Evolutionary conservation across 2,329 filamentous ascomycete species (phyloP), one percentile per base, ranked within the genome.

Genomic region (Xylaria sp.): DNA sequence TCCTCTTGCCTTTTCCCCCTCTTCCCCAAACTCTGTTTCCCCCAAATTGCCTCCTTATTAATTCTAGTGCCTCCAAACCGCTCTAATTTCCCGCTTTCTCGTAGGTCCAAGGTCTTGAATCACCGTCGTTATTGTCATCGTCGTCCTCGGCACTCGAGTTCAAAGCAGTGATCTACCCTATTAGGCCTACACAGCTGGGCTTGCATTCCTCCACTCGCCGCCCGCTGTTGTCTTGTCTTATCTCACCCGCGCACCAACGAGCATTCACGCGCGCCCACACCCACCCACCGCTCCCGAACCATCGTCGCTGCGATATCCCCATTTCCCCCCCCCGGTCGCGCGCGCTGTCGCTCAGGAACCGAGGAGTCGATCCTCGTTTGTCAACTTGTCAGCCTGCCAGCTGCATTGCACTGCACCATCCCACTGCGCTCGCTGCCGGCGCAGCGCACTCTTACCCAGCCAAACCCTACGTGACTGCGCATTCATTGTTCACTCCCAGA

Each of bases 321-420:
- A 72, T 68, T 67, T 71, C 72, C 70, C 63, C 70, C 63, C 64
- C 63, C 69, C 57, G 66, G 70, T 65, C 49, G 60, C 70, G 70
- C 67, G 67, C 57, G 43, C 65, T 69, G 70, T 70, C 68, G 64
- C 67, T 67, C 70, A 67, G 61, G 70, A 69, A 72, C 64, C 66
- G 51, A 52, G 49, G 45, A 64, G 66, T 51, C 64, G 66, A 68
- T 68, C 66, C 53, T 67, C 47, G 55, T 58, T 51, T 57, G 49
- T 47, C 62, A 62, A 61, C 57, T 61, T 50, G 37, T 50, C 62
- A 64, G 50, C 56, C 62, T 58, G 54, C 64, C 62, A 51, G 56
- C 64, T 52, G 54, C 57, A 58, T 52, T 55, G 46, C 52, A 43
- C 52, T 42, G 59, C 61, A 57, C 61, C 35, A 53, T 60, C 56